Evolutionary conservation across 257 asterid species (phyloP), one percentile per base, ranked within the genome.

Genomic region (Scutellaria galericulata): DNA sequence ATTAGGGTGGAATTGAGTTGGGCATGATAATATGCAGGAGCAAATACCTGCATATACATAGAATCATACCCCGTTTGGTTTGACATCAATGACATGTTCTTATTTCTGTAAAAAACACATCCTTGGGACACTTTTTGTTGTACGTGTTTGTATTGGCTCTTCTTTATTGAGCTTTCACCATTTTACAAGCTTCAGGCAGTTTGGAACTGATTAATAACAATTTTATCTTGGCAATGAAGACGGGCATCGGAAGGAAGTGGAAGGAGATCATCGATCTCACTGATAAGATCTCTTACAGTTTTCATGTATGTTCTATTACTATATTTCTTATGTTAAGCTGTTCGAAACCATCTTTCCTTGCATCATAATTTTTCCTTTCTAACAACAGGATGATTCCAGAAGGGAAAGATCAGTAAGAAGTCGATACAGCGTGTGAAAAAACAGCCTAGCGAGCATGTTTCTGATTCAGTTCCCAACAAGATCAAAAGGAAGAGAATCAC

Each of bases 241-340:
- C 84, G 92, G 75, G 94, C 86, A 88, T 92, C 73, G 98, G 98
- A 59, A 86, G 91, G 90, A 90, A 92, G 86, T 92, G 98, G 98
- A 92, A 92, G 79, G 92, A 88, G 80, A 77, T 90, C 74, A 70
- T 92, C 70, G 90, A 90, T 18, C 68, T 84, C 71, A 83, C 84
- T 4, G 97, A 90, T n/a, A 90, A 84, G 87, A 76, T 92, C 48
- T 53, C 77, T 57, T 92, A 84, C 78, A 86, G 81, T 75, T 88
- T 84, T 73, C 98, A 92, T 76, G 98, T 92, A 83, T 42, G 84
- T 47, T 13, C 7, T 14, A 12, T 75, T 7, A 8, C 69, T 13
- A 65, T 48, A 51, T 40, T 64, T 51, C 52, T n/a, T 35, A 20
- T 51, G 22, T 56, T 18, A 4, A 59, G 9, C 64, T 15, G 35